These are phyloP conservation scores for Vicia faba DNA, from an alignment of 306 rosid species.

Conservation along the genomic window DNA sequence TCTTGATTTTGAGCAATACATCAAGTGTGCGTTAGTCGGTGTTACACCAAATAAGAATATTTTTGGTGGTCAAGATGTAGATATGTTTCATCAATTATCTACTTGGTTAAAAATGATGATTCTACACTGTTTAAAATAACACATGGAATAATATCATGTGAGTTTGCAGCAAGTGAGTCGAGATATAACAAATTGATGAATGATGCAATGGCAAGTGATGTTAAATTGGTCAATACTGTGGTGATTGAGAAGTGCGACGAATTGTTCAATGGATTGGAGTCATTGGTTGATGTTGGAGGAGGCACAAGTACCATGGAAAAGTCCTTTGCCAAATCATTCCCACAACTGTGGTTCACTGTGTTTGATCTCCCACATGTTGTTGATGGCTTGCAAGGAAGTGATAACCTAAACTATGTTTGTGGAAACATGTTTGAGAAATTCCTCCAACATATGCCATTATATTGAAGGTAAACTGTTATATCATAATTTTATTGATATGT, in stretches of 20 bases:
- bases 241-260: not conserved
- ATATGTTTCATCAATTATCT: not conserved
- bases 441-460: not conserved
- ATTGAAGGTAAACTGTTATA: not conserved
- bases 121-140: not conserved
- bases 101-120: not conserved
- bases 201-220: not conserved
- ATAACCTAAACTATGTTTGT: not conserved
- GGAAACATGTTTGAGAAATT: not conserved
- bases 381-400: not conserved
- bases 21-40: too few species aligned
- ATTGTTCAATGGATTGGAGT: not conserved
- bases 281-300: slow-evolving; percentile 12
- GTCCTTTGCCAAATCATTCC: not conserved
- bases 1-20: too few species aligned
- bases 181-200: not conserved
- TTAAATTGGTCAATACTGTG: not conserved
- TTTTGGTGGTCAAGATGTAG: too few species aligned
- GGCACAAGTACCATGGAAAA: not conserved
- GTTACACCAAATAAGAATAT: too few species aligned
- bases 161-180: not conserved
- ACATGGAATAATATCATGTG: not conserved
- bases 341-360: not conserved
- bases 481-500: too few species aligned
- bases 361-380: not conserved